These are phyloP conservation scores for Solanum neorickii DNA, from an alignment of 257 asterid genomes.

Conservation along the genomic window DNA sequence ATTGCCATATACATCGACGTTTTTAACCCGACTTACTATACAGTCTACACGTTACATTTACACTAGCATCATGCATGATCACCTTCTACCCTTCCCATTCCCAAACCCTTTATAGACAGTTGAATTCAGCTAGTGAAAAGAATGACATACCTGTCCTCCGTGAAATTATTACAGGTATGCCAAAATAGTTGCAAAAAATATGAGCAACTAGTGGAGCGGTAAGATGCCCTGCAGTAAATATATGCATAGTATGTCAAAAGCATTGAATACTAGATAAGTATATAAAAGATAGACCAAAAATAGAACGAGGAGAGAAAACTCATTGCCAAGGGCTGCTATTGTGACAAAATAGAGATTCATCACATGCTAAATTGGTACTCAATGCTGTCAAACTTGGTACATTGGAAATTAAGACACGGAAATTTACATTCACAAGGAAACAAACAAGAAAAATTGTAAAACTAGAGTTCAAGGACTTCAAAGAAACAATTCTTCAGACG, in stretches of 20 bases:
- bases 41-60: neutral
- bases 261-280: neutral
- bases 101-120: neutral
- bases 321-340: neutral
- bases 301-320: neutral
- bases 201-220: conserved; percentile 82
- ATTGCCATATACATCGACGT: neutral
- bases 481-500: neutral
- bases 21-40: neutral
- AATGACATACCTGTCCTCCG: conserved; percentile 46
- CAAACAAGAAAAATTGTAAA: neutral
- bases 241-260: neutral
- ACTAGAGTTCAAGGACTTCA: neutral
- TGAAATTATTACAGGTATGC: conserved; percentile 61
- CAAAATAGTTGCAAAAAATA: conserved; percentile 88
- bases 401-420: neutral
- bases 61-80: neutral
- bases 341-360: neutral
- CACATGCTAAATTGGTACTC: neutral
- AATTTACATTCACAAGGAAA: neutral
- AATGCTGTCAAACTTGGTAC: neutral
- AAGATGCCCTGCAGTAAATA: conserved; percentile 52
- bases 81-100: neutral
- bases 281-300: neutral
- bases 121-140: neutral